A percentile compares a stretch with the other conserved stretches of the same genome.
Evolutionary conservation across 1,139 yeast species (phyloP).

Genomic region (Geotrichum bryndzae): DNA sequence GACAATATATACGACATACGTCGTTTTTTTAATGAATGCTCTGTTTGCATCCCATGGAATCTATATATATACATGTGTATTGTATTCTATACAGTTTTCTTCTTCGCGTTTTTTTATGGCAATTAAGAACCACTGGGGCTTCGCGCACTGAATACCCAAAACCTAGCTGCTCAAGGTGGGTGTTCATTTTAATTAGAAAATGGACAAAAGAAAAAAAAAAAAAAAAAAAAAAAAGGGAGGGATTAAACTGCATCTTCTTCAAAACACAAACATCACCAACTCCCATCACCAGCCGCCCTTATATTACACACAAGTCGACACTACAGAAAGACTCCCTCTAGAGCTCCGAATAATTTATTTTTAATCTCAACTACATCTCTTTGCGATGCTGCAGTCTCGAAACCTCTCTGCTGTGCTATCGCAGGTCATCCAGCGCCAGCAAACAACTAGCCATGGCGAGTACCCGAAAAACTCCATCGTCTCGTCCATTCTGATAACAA

Average conservation of each 20-base stretch:
- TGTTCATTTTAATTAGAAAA: neutral
- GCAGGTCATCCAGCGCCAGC: slow-evolving; percentile 26
- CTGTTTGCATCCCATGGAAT: neutral
- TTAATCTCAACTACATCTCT: neutral
- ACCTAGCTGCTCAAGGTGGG: neutral
- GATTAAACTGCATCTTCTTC: neutral
- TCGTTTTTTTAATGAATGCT: neutral
- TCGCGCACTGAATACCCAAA: neutral
- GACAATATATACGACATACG: neutral
- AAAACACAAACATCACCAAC: neutral
- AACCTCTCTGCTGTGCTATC: slow-evolving; percentile 27
- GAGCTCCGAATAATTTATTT: neutral
- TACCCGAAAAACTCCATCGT: slow-evolving; percentile 18
- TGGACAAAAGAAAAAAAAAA: no score
- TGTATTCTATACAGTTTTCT: neutral
- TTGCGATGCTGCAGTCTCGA: slow-evolving; percentile 26
- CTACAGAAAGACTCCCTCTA: neutral
- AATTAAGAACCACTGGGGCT: neutral
- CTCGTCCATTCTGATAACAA: slow-evolving; percentile 28
- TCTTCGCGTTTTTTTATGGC: neutral
- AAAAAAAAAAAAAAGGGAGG: neutral
- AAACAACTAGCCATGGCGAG: slow-evolving; percentile 14
- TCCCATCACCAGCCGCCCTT: neutral
- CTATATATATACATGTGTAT: no score
- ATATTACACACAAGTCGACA: neutral